Percentiles rank a stretch among this genome's conserved stretches.
These are phyloP conservation scores for Cytospora schulzeri DNA, from an alignment of 2,329 filamentous ascomycete species.

Conservation along the genomic window DNA sequence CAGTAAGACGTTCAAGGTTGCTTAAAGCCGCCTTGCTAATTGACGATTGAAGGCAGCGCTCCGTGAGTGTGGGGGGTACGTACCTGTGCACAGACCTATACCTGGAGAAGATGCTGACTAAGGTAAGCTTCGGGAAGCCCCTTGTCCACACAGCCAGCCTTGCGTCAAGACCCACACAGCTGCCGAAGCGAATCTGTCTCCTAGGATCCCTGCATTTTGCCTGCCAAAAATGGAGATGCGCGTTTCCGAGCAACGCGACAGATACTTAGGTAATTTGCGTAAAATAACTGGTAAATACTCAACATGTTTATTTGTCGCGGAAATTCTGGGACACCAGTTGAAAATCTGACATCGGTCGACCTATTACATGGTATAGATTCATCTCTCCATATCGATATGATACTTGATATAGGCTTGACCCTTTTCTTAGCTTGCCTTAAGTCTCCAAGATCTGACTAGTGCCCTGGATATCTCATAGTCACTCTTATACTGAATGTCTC, in stretches of 20 bases:
- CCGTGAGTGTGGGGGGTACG: neutral
- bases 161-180: slow-evolving; percentile 10
- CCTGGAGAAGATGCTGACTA: neutral
- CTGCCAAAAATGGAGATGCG: slow-evolving; percentile 8
- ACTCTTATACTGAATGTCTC: neutral
- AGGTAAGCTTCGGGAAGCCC: neutral
- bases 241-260: slow-evolving; percentile 16
- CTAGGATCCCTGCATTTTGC: slow-evolving; percentile 8
- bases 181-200: slow-evolving; percentile 14
- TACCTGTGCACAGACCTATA: neutral
- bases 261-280: neutral
- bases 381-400: neutral
- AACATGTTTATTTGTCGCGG: neutral
- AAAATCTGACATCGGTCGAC: neutral
- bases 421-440: neutral
- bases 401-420: neutral
- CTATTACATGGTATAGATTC: neutral
- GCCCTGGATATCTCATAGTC: neutral
- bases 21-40: neutral
- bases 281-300: neutral
- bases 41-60: neutral
- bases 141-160: slow-evolving; percentile 7
- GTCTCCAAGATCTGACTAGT: neutral
- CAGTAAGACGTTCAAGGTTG: neutral
- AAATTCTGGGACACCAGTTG: neutral